These are phyloP conservation scores for Phytophthora capsici DNA, from an alignment of 352 stramenopile species.

Conservation along the genomic window DNA sequence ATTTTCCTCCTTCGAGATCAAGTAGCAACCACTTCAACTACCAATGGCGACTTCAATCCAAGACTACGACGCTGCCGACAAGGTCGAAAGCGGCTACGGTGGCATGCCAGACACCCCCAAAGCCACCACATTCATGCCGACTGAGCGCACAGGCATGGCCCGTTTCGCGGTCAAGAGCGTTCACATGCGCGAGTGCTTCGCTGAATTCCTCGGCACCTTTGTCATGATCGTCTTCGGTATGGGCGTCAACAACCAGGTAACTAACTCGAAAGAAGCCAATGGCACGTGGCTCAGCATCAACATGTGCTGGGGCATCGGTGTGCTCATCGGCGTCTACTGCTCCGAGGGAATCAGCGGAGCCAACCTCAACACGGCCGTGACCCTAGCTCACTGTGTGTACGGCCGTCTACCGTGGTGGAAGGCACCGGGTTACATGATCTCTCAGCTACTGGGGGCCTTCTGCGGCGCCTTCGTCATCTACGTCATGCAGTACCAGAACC, in stretches of 20 bases:
- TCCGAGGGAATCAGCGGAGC: no score
- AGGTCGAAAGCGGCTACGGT: not conserved
- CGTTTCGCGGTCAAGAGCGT: constrained; percentile 19
- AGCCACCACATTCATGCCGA: not conserved
- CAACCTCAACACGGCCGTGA: not conserved
- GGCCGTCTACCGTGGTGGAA: constrained; percentile 22
- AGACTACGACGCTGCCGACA: not conserved
- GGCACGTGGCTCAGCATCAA: no score
- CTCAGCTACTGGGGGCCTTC: constrained; percentile 51
- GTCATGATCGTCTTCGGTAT: no score
- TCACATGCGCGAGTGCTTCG: no score
- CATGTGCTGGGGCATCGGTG: no score
- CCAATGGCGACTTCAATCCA: not conserved
- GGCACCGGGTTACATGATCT: constrained; percentile 46
- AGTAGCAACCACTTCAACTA: not conserved
- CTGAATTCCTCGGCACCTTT: no score
- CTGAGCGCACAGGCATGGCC: not conserved
- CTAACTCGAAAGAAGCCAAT: no score
- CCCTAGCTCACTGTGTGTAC: not conserved
- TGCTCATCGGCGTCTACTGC: no score
- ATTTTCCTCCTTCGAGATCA: not conserved
- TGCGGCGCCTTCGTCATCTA: constrained; percentile 42
- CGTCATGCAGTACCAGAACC: constrained; percentile 52
- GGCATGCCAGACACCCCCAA: not conserved
- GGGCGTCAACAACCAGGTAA: no score